Conservation (phyloP, 108 stramenopile genomes). For the Licmophora abbreviata region DNA sequence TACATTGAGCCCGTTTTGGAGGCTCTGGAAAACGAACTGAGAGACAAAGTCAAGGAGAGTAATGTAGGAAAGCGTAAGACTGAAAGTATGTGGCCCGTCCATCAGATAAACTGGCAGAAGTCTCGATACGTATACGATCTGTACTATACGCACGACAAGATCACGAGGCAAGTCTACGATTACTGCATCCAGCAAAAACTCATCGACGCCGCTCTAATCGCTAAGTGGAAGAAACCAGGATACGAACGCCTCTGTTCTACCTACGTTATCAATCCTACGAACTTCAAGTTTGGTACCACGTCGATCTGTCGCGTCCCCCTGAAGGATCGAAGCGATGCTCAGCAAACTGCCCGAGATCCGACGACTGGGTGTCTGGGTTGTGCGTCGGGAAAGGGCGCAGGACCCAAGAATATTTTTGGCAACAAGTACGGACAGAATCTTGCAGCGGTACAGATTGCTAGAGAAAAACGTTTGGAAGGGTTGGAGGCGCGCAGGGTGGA, state of each 20-base stretch:
- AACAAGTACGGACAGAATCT: conserved; percentile 99
- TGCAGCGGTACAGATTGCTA: conserved; percentile 94
- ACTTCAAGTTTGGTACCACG: conserved; percentile 99
- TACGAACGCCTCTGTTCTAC: conserved; percentile 98
- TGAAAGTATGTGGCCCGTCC: conserved; percentile 98
- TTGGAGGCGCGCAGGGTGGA: conserved; percentile 30
- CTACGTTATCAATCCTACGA: conserved; percentile 96
- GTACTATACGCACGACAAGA: conserved; percentile 93
- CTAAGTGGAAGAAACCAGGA: conserved; percentile 99
- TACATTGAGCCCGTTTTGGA: conserved; percentile 91
- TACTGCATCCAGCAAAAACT: conserved; percentile 96
- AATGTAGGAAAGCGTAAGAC: conserved; percentile 97
- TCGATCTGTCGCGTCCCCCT: conserved; percentile 93
- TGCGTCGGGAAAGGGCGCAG: conserved; percentile 86
- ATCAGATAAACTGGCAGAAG: conserved; percentile 99
- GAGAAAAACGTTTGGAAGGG: conserved; percentile 68
- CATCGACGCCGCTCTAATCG: conserved; percentile 94
- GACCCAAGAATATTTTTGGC: conserved; percentile 96
- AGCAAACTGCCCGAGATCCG: conserved; percentile 71
- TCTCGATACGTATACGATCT: conserved; percentile 98
- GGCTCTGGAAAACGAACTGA: conserved; percentile 95
- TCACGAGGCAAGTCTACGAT: conserved; percentile 88
- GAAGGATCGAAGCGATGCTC: conserved; percentile 60
- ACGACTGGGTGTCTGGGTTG: conserved; percentile 97
- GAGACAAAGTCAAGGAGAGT: conserved; percentile 95